Percentiles rank a stretch among this genome's conserved stretches.
These are phyloP conservation scores for Ziziphus jujuba DNA, from an alignment of 306 rosid genomes.

Conservation along the genomic window DNA sequence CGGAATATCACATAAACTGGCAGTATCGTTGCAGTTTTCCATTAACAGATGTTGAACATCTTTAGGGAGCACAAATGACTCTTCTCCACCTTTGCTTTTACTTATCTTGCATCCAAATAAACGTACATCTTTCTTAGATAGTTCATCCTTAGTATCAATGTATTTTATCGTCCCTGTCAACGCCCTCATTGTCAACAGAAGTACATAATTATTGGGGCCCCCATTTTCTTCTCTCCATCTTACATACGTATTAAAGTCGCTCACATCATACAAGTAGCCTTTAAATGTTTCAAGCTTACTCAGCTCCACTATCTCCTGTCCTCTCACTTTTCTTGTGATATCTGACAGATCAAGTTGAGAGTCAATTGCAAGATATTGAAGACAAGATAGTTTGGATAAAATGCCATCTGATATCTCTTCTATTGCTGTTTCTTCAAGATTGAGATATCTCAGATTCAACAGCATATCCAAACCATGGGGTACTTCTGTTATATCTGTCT, in stretches of 20 bases:
- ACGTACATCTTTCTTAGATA: background rate
- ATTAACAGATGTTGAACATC: background rate
- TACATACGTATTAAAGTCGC: background rate
- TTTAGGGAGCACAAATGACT: background rate
- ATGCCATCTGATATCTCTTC: too few species aligned
- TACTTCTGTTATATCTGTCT: too few species aligned
- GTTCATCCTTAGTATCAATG: too few species aligned
- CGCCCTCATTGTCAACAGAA: too few species aligned
- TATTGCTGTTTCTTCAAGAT: too few species aligned
- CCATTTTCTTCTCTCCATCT: background rate
- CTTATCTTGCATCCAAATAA: too few species aligned
- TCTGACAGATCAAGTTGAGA: background rate
- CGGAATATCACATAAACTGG: background rate
- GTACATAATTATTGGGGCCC: too few species aligned
- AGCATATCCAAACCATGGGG: too few species aligned
- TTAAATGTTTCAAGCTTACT: background rate
- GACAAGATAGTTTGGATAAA: too few species aligned
- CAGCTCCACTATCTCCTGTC: background rate
- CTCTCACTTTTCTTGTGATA: background rate
- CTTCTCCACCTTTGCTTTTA: background rate
- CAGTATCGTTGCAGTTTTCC: background rate
- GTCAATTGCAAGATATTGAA: too few species aligned
- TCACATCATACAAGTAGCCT: background rate
- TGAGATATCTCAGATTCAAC: too few species aligned
- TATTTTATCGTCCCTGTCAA: too few species aligned